phyloP scores from a whole-genome alignment of 768 basidiomycete genomes.

The Phylloporus sp. region DNA sequence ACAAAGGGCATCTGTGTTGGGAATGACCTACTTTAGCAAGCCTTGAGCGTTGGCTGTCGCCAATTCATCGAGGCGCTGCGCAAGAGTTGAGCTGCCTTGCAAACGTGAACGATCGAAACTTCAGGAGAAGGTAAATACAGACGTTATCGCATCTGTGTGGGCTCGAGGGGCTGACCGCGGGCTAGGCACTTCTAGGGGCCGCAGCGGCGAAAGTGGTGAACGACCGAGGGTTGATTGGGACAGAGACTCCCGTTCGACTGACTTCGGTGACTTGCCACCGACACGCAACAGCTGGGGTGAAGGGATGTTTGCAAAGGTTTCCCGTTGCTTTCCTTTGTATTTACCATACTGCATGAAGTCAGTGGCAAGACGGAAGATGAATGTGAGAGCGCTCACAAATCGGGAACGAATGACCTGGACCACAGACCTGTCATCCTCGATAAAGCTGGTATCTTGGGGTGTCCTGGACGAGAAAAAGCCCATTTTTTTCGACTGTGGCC shows the following conservation, averaged over 20 bases:
- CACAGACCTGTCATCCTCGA: constrained; percentile 43
- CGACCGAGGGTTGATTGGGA: constrained; percentile 11
- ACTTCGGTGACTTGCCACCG: constrained; percentile 17
- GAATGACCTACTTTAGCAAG: constrained; percentile 57
- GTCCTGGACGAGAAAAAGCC: constrained; percentile 32
- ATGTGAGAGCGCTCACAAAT: constrained; percentile 44
- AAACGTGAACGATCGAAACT: constrained; percentile 11
- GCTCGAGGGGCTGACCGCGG: constrained; percentile 24
- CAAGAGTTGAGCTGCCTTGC: constrained; percentile 59
- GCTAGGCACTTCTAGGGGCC: constrained; percentile 19
- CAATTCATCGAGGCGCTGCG: constrained; percentile 77
- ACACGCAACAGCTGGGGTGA: constrained; percentile 31
- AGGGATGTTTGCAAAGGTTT: constrained; percentile 33
- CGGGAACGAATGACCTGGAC: constrained; percentile 57
- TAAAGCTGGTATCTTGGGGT: constrained; percentile 11
- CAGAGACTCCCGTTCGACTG: constrained; percentile 16
- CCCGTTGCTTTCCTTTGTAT: constrained; percentile 54
- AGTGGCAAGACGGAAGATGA: constrained; percentile 8
- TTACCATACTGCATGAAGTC: constrained; percentile 46
- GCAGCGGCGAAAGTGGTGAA: constrained; percentile 22
- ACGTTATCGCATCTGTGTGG: constrained; percentile 55
- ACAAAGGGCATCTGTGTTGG: background rate
- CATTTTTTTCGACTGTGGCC: constrained; percentile 14
- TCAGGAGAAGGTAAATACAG: constrained; percentile 25
- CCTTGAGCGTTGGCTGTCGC: constrained; percentile 79